Conservation (phyloP, 495 filamentous ascomycete species). For the Tuber melanosporum region DNA sequence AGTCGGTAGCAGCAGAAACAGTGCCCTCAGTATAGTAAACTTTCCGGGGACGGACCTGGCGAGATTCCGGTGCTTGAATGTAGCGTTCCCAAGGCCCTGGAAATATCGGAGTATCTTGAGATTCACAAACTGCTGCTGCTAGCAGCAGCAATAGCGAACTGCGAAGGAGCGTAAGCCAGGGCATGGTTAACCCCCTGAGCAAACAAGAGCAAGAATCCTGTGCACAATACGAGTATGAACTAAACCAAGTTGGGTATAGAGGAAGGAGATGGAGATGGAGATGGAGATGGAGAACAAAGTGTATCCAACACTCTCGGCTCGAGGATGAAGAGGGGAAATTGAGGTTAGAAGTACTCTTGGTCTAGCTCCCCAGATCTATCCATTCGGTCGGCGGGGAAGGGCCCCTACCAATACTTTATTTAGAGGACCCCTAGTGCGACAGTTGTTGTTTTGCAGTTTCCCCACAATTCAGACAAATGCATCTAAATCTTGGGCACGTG, state of each 20-base stretch:
- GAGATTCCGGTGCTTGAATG: constrained; percentile 43
- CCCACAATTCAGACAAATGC: neutral
- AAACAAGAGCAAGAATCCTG: neutral
- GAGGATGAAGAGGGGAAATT: neutral
- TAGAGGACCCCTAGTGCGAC: neutral
- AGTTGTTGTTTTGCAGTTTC: neutral
- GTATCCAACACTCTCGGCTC: neutral
- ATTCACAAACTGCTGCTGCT: neutral
- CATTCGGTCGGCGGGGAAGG: neutral
- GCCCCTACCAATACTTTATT: neutral
- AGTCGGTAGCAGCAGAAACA: constrained; percentile 18
- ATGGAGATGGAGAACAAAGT: neutral
- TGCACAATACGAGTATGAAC: neutral
- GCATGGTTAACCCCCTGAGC: neutral
- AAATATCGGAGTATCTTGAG: constrained; percentile 26
- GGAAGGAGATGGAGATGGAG: neutral
- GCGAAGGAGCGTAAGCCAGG: neutral
- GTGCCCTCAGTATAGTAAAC: constrained; percentile 37
- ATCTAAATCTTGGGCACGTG: neutral
- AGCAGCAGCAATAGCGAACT: neutral
- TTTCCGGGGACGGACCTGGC: constrained; percentile 31
- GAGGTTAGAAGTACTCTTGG: neutral
- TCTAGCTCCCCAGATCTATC: neutral
- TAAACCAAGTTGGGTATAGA: neutral
- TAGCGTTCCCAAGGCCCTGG: constrained; percentile 44